Base-by-base conservation (phyloP, 2,329 filamentous ascomycete genomes). In the Phaeophleospora eucalypticola region DNA sequence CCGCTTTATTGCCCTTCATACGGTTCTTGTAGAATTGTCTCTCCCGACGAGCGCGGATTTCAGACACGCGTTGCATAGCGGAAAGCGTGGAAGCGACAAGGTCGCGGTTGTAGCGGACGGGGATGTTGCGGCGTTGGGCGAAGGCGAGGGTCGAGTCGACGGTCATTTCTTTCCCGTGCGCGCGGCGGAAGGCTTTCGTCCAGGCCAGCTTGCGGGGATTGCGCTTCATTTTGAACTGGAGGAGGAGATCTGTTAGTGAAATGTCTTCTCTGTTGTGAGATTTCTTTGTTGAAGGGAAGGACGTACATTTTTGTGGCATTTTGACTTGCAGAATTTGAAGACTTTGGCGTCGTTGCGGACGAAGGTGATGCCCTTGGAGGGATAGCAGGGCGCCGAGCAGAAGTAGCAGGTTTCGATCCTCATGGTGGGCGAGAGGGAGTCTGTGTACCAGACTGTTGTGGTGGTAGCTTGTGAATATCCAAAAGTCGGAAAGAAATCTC, bases 201-300 rank as follows among this genome's bases (percentile, higher is more conserved):
- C 91, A 96, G 72, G 89, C 93, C 61, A 97, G 81, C 58, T 96
- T 95, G 68, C 91, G 84, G 29, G 91, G 90, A 74, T 97, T 96
- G 58, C 93, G 84, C 86, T 95, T 95, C 88, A 95, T 95, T 74
- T 94, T 93, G 81, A 94, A 95, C 77, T 82, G 57, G n/a, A 16
- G n/a, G n/a, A n/a, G n/a, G n/a, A n/a, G n/a, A n/a, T n/a, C n/a
- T n/a, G n/a, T n/a, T n/a, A n/a, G n/a, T n/a, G n/a, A n/a, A n/a
- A n/a, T n/a, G n/a, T n/a, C n/a, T n/a, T n/a, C n/a, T n/a, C n/a
- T n/a, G n/a, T 29, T 40, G 20, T 24, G 37, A 14, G 3, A 3
- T 4, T 10, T 12, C 4, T 15, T 41, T 29, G 3, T n/a, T 6
- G 14, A 8, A 6, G n/a, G 4, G 18, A 18, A n/a, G 16, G 3